A percentile compares a stretch with the other conserved stretches of the same genome.
Conservation (phyloP, 306 rosid species). For the Begonia fuchsioides region DNA sequence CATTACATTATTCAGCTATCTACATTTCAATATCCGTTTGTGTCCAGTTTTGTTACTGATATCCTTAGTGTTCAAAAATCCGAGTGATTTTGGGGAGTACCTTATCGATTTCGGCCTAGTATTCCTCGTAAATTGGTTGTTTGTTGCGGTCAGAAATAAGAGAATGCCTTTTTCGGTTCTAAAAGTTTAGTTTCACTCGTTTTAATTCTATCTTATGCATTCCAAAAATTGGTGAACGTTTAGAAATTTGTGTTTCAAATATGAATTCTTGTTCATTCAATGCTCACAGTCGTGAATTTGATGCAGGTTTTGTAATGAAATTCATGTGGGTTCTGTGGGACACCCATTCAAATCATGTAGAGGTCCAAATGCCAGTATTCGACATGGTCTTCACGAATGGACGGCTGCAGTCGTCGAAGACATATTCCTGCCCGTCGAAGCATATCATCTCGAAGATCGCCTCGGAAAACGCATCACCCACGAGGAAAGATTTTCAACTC, state of each 20-base stretch:
- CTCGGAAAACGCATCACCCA: constrained; percentile 70
- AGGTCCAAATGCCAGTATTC: constrained; percentile 42
- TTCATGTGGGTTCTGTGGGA: constrained; percentile 84
- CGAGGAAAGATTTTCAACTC: constrained; percentile 57
- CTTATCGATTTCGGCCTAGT: too few relatives aligned
- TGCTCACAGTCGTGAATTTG: background rate
- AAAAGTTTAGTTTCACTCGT: too few relatives aligned
- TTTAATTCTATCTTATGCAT: too few relatives aligned
- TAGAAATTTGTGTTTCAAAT: background rate
- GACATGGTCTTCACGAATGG: constrained; percentile 78
- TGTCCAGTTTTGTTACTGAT: too few relatives aligned
- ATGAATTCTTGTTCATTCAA: background rate
- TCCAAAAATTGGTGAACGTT: too few relatives aligned
- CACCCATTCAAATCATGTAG: constrained; percentile 89
- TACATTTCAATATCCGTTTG: too few relatives aligned
- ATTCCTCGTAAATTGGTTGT: too few relatives aligned
- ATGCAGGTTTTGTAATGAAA: constrained; percentile 83
- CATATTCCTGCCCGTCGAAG: constrained; percentile 58
- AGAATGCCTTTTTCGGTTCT: too few relatives aligned
- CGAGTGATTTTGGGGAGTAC: too few relatives aligned
- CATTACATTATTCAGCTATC: too few relatives aligned
- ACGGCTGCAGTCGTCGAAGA: constrained; percentile 56
- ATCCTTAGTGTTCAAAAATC: too few relatives aligned
- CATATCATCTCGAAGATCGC: constrained; percentile 74
- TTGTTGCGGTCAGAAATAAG: too few relatives aligned